These are phyloP conservation scores for Eucalyptus shirleyi DNA, from an alignment of 345 rosid species.

Conservation along the genomic window DNA sequence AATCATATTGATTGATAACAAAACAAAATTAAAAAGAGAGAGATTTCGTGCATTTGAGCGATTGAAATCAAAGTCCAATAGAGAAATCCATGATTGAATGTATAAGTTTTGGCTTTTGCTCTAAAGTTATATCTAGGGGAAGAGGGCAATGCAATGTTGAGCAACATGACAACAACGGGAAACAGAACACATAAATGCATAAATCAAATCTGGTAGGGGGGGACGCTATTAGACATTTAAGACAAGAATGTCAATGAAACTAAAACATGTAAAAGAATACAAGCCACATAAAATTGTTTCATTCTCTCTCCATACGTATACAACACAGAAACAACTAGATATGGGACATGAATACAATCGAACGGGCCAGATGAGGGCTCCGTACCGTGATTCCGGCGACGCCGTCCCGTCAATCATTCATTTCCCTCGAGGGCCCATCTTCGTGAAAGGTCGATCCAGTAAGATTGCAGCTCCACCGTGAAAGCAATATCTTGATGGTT, in stretches of 20 bases:
- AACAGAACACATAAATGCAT: background rate
- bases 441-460: background rate
- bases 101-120: background rate
- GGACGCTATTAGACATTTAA: background rate
- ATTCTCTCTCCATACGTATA: background rate
- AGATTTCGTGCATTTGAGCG: background rate
- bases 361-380: background rate
- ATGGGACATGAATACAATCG: background rate
- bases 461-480: background rate
- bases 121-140: background rate
- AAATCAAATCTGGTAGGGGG: background rate
- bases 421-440: background rate
- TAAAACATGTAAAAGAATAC: background rate
- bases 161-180: background rate
- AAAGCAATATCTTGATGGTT: background rate
- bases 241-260: background rate
- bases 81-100: background rate
- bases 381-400: background rate
- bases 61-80: background rate
- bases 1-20: background rate
- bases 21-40: accelerated
- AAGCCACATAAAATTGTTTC: background rate
- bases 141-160: background rate
- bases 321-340: background rate
- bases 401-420: background rate